Conservation (phyloP, 2,329 filamentous ascomycete genomes). For the Aspergillus sp. region DNA sequence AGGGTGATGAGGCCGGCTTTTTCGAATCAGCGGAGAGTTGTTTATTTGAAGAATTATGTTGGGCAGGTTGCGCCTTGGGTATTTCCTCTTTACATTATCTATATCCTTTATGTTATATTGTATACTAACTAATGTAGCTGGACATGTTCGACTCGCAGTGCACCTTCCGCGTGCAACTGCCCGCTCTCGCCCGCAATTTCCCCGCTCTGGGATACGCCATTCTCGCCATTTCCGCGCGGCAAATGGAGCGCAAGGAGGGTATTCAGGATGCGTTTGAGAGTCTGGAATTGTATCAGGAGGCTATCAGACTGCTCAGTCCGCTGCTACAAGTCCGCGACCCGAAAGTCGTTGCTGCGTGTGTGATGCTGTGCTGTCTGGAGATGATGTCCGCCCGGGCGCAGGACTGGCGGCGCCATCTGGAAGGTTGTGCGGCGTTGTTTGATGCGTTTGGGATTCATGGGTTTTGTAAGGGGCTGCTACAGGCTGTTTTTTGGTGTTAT, state of each 20-base stretch:
- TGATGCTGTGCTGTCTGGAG: constrained; percentile 52
- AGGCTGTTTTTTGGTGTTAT: constrained; percentile 57
- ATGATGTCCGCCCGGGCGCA: constrained; percentile 48
- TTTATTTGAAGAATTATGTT: constrained; percentile 48
- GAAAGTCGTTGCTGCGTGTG: constrained; percentile 49
- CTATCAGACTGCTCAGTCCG: constrained; percentile 46
- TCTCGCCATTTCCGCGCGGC: constrained; percentile 50
- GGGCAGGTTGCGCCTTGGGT: constrained; percentile 52
- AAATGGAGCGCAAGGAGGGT: constrained; percentile 48
- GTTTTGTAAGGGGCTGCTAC: constrained; percentile 46
- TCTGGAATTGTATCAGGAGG: constrained; percentile 50
- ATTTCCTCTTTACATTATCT: too few relatives aligned
- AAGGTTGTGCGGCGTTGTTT: constrained; percentile 53
- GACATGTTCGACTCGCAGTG: constrained; percentile 54
- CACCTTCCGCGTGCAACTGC: constrained; percentile 50
- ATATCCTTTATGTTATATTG: too few relatives aligned
- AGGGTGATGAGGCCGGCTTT: constrained; percentile 18
- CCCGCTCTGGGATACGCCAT: constrained; percentile 46
- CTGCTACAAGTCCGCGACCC: constrained; percentile 45
- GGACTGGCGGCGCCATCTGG: constrained; percentile 53
- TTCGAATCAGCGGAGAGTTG: constrained; percentile 28
- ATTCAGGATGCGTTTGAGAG: constrained; percentile 45
- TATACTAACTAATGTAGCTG: constrained; percentile 32
- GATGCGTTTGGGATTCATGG: constrained; percentile 49
- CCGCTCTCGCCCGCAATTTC: constrained; percentile 45